Base-by-base conservation (phyloP, 257 asterid species). In the Marsdenia floribunda region DNA sequence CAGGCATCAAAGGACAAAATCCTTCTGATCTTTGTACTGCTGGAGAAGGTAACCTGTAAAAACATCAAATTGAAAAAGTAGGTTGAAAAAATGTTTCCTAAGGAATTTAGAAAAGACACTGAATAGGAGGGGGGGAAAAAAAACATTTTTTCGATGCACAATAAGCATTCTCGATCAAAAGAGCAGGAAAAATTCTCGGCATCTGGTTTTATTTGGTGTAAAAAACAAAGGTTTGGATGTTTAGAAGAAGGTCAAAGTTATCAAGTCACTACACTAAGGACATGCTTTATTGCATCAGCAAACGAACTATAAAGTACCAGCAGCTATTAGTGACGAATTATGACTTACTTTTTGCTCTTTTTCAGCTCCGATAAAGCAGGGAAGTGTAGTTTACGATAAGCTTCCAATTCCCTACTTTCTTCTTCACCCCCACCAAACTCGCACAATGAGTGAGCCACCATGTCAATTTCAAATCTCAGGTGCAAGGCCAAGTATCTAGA, bases 401-500 rank as follows among this genome's bases (percentile, higher is more conserved):
- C 87, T 87, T 88, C 93, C 75, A 95, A 79, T 78, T 92, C 96
- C 14, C 53, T 80, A 54, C 61, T 86, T 87, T 95, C 99, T 75
- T 77, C 89, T 78, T 87, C 87, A 80, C 98, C 99, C 66, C 98
- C 99, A 81, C 97, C 98, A 72, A 85, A 95, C 78, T 90, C 94
- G 66, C 99, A 95, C 38, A 92, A 81, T 55, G 98, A 95, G 86
- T 95, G 99, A 58, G 99, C 98, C 85, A 95, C 98, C 99, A 95
- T 95, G 87, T 95, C 97, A 67, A 95, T 90, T 88, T 95, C 99
- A 87, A 90, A 95, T 82, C 99, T 92, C 82, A 95, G 75, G 87
- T 95, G 99, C 78, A 95, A 86, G 82, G 98, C 96, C 59, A 92
- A 77, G 78, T 95, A 95, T 72, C 88, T 90, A 6, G 96, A 79